phyloP scores from a whole-genome alignment of 1,284 basidiomycete species.

The Ceratobasidium sp. region DNA sequence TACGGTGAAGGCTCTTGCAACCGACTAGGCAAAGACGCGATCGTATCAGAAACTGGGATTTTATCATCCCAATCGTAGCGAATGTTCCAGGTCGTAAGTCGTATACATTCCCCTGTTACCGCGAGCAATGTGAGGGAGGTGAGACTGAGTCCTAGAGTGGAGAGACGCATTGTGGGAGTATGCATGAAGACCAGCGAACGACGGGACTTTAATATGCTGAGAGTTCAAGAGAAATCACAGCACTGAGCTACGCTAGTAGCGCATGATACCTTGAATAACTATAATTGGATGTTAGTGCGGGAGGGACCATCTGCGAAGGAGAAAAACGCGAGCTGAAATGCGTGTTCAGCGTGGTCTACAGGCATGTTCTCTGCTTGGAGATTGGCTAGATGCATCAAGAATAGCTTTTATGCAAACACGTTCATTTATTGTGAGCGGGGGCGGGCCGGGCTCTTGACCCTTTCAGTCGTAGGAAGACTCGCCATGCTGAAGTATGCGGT shows the following conservation, averaged over 20 bases:
- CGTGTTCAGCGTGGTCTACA: slow-evolving; percentile 1
- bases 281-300: not conserved
- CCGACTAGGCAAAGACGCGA: slow-evolving; percentile 60
- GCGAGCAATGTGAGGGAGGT: not conserved
- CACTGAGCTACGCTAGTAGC: not conserved
- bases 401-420: no score
- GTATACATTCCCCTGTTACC: slow-evolving; percentile 52
- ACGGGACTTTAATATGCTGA: not conserved
- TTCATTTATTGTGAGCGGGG: no score
- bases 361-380: not conserved
- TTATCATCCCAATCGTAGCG: slow-evolving; percentile 66
- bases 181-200: not conserved
- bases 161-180: not conserved
- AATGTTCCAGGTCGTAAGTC: slow-evolving; percentile 65
- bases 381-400: no score
- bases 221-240: not conserved
- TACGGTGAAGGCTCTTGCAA: slow-evolving; percentile 55
- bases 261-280: not conserved
- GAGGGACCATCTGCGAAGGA: not conserved
- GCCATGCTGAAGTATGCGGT: no score
- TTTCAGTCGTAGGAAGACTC: no score
- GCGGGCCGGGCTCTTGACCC: no score
- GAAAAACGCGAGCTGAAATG: not conserved
- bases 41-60: slow-evolving; percentile 62
- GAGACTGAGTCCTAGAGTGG: not conserved